Conservation (phyloP, 116 monocot species). For the Posidonia oceanica region DNA sequence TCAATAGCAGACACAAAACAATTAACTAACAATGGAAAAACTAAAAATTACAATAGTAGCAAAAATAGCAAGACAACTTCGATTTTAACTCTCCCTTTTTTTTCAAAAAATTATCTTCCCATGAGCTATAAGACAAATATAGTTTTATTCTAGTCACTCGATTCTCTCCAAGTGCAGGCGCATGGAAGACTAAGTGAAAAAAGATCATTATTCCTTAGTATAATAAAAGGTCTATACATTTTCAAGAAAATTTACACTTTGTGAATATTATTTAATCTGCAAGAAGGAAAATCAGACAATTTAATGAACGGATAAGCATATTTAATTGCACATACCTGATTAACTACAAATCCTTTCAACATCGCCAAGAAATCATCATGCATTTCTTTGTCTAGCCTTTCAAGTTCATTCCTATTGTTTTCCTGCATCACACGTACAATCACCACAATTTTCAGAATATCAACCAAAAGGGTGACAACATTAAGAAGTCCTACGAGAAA, state of each 20-base stretch:
- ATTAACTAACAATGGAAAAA: background rate
- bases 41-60: background rate
- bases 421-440: conserved; percentile 39
- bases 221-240: background rate
- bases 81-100: no score
- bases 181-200: background rate
- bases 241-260: background rate
- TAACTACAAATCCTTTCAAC: conserved; percentile 87
- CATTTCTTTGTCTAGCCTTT: conserved; percentile 82
- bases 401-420: conserved; percentile 79
- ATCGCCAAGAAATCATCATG: conserved; percentile 68
- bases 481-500: no score
- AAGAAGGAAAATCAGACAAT: background rate
- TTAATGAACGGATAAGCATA: background rate
- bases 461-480: no score
- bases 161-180: background rate
- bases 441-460: background rate
- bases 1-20: background rate
- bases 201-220: background rate
- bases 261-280: background rate
- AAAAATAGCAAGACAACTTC: no score
- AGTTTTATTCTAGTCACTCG: background rate
- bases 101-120: background rate
- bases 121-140: background rate
- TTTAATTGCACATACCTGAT: conserved; percentile 50